Percentiles rank a stretch among this genome's conserved stretches.
These are phyloP conservation scores for Pyrenula massariospora DNA, from an alignment of 495 filamentous ascomycete species.

Conservation along the genomic window DNA sequence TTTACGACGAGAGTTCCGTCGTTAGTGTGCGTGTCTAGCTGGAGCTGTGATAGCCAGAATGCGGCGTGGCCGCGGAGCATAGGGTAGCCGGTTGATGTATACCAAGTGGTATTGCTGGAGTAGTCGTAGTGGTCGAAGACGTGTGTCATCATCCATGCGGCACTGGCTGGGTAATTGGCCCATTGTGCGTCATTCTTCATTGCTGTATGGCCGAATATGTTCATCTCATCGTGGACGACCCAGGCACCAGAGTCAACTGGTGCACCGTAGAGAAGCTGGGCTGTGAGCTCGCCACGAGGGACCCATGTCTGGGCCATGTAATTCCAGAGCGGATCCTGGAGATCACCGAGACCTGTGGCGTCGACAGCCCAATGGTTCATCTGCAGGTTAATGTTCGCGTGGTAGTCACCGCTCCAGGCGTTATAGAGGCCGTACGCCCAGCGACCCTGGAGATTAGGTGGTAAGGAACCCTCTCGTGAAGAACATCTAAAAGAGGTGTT, in stretches of 20 bases:
- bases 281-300: conserved; percentile 35
- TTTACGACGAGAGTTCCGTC: conserved; percentile 38
- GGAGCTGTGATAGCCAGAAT: conserved; percentile 35
- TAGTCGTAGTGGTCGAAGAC: conserved; percentile 38
- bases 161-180: conserved; percentile 28
- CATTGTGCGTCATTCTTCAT: conserved; percentile 29
- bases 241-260: conserved; percentile 17
- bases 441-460: conserved; percentile 33
- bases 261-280: conserved; percentile 30
- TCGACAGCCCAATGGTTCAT: conserved; percentile 38
- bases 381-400: conserved; percentile 39
- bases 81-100: conserved; percentile 26
- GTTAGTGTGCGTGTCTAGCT: conserved; percentile 30
- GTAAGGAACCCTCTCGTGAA: conserved; percentile 25
- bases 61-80: conserved; percentile 32
- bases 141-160: conserved; percentile 40
- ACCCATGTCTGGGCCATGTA: conserved; percentile 42
- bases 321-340: conserved; percentile 23
- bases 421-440: conserved; percentile 22
- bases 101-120: conserved; percentile 28
- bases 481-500: conserved; percentile 2
- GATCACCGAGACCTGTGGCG: conserved; percentile 20
- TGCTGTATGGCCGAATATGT: conserved; percentile 38
- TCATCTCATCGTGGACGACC: conserved; percentile 35
- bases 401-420: conserved; percentile 37